A percentile compares a stretch with the other conserved stretches of the same genome.
Evolutionary conservation across 345 rosid species (phyloP).

Genomic region (Brassica cretica): DNA sequence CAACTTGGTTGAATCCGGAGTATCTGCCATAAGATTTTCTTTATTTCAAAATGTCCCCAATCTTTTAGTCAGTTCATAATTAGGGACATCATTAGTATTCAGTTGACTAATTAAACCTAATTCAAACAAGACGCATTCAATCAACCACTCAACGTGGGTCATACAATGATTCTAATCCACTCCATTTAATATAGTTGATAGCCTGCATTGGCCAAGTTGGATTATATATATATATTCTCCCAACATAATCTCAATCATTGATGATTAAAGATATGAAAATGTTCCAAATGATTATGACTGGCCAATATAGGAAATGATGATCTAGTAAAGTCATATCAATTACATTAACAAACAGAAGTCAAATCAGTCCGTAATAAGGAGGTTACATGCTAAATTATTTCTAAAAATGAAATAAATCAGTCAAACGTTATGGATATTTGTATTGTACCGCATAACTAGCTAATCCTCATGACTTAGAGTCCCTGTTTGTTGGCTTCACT

Average conservation of each 20-base stretch:
- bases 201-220: conserved; percentile 31
- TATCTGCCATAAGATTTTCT: conserved; percentile 29
- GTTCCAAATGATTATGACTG: conserved; percentile 30
- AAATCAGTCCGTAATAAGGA: conserved; percentile 5
- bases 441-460: neutral
- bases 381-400: neutral
- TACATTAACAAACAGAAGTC: conserved; percentile 18
- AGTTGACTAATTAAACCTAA: conserved; percentile 27
- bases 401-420: neutral
- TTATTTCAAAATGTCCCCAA: conserved; percentile 24
- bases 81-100: conserved; percentile 32
- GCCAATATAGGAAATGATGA: conserved; percentile 21
- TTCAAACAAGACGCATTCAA: conserved; percentile 32
- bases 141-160: conserved; percentile 28
- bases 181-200: neutral
- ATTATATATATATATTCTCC: neutral
- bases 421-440: neutral
- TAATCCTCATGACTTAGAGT: too few species aligned
- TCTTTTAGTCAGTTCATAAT: conserved; percentile 25
- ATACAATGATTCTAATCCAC: conserved; percentile 28
- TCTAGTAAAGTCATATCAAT: conserved; percentile 26
- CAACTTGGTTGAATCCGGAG: conserved; percentile 34
- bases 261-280: conserved; percentile 10
- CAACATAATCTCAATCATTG: conserved; percentile 15
- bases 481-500: too few species aligned